Percentiles rank a stretch among this genome's conserved stretches.
Evolutionary conservation across 2,329 filamentous ascomycete species (phyloP).

Genomic region (Cordyceps javanica): DNA sequence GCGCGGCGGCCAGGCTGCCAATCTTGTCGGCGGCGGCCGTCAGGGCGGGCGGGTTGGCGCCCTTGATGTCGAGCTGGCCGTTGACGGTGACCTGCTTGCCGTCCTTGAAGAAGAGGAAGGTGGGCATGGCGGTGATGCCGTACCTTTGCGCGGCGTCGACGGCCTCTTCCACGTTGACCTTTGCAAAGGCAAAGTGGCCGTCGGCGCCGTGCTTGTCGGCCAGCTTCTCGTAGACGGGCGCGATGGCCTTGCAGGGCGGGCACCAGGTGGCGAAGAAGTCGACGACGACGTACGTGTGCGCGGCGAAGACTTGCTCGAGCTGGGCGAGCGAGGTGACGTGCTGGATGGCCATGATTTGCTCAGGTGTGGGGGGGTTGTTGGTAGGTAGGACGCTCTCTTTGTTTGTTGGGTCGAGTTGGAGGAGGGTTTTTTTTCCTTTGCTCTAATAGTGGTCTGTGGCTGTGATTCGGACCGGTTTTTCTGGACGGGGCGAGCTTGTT

Average conservation of each 20-base stretch:
- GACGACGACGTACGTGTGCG: constrained; percentile 36
- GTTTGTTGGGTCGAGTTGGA: too few species aligned
- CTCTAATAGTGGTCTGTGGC: too few species aligned
- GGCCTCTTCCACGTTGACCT: constrained; percentile 85
- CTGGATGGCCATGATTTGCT: constrained; percentile 18
- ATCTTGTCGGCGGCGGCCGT: constrained; percentile 32
- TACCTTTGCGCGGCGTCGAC: constrained; percentile 69
- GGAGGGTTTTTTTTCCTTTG: too few species aligned
- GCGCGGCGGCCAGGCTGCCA: constrained; percentile 28
- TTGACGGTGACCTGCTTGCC: constrained; percentile 38
- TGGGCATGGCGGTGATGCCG: constrained; percentile 85
- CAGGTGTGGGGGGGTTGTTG: constrained; percentile 11
- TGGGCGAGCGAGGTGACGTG: constrained; percentile 26
- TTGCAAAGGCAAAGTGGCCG: constrained; percentile 67
- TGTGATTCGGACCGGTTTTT: too few species aligned
- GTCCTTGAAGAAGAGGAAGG: constrained; percentile 81
- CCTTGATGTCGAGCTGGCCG: constrained; percentile 26
- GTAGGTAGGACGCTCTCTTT: neutral
- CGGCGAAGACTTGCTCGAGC: constrained; percentile 31
- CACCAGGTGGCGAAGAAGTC: constrained; percentile 50
- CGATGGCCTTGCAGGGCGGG: constrained; percentile 42
- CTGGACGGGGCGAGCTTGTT: too few species aligned
- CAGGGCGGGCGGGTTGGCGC: constrained; percentile 27
- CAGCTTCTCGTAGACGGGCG: constrained; percentile 34
- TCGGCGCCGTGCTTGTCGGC: constrained; percentile 23